phyloP scores from a whole-genome alignment of 176 grass and related monocot genomes.

The Oryza brachyantha region DNA sequence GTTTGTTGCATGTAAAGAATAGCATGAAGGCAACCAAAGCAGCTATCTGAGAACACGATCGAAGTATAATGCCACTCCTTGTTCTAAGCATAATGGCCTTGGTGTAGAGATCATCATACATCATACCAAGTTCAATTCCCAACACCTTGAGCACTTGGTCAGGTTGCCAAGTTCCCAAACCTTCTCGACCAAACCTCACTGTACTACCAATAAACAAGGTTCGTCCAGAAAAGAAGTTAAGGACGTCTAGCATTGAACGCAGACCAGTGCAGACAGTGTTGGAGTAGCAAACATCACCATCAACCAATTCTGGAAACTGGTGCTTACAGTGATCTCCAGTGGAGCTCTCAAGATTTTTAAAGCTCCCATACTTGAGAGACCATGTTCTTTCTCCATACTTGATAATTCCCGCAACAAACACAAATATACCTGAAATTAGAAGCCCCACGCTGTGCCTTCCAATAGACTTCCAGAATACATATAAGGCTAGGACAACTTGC shows the following conservation, averaged over 20 bases:
- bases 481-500: no score
- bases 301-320: no score
- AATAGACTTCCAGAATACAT: no score
- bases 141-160: background rate
- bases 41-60: background rate
- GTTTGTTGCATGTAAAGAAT: background rate
- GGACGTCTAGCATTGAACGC: no score
- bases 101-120: background rate
- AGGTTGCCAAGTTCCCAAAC: no score
- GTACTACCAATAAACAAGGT: no score
- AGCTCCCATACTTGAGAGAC: background rate
- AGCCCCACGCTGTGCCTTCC: no score
- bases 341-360: background rate
- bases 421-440: no score
- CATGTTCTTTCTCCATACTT: background rate
- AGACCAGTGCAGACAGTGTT: no score
- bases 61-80: background rate
- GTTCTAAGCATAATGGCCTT: background rate
- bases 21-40: background rate
- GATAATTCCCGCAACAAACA: background rate
- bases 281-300: no score
- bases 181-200: no score
- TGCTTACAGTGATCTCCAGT: background rate
- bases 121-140: background rate
- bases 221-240: no score